Evolutionary conservation across 169 alveolate genomes (phyloP).

Genomic region (Gregarina niphandrodes): DNA sequence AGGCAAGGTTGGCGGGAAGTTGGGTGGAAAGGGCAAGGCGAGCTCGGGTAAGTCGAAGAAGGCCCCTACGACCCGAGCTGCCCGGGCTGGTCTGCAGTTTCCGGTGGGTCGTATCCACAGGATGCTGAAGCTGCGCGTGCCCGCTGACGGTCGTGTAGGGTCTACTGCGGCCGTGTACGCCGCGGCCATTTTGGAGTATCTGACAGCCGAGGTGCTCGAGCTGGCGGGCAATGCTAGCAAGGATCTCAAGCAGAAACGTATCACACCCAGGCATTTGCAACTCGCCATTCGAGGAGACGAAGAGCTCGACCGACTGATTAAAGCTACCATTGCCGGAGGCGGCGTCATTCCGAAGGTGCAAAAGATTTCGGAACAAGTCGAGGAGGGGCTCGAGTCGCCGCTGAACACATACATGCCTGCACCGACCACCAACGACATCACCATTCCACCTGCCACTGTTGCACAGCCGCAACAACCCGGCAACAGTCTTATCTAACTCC

Average conservation of each 20-base stretch:
- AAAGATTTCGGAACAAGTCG: too few relatives aligned
- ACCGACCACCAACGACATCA: too few relatives aligned
- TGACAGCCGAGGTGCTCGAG: slow-evolving; percentile 98
- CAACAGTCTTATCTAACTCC: too few relatives aligned
- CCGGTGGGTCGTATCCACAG: slow-evolving; percentile 98
- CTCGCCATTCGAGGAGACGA: slow-evolving; percentile 77
- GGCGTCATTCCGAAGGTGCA: slow-evolving; percentile 98
- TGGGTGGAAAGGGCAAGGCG: slow-evolving; percentile 13
- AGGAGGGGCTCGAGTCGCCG: too few relatives aligned
- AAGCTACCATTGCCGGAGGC: slow-evolving; percentile 98
- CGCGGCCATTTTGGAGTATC: slow-evolving; percentile 94
- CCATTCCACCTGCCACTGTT: too few relatives aligned
- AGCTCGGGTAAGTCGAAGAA: slow-evolving; percentile 42
- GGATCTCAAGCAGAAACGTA: slow-evolving; percentile 84
- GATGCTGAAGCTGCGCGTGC: slow-evolving; percentile 76
- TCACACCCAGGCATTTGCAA: slow-evolving; percentile 62
- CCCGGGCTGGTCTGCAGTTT: slow-evolving; percentile 95
- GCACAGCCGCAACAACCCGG: too few relatives aligned
- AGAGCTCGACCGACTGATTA: slow-evolving; percentile 81
- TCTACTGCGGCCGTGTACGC: slow-evolving; percentile 98
- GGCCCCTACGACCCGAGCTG: slow-evolving; percentile 89
- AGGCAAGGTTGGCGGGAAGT: slow-evolving; percentile 26
- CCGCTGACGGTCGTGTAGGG: slow-evolving; percentile 90
- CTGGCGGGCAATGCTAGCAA: slow-evolving; percentile 98
- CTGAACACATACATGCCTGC: too few relatives aligned